Percentiles rank a stretch among this genome's conserved stretches.
These are phyloP conservation scores for Cutaneotrichosporon sp. DNA, from an alignment of 1,284 basidiomycete genomes.

Conservation along the genomic window DNA sequence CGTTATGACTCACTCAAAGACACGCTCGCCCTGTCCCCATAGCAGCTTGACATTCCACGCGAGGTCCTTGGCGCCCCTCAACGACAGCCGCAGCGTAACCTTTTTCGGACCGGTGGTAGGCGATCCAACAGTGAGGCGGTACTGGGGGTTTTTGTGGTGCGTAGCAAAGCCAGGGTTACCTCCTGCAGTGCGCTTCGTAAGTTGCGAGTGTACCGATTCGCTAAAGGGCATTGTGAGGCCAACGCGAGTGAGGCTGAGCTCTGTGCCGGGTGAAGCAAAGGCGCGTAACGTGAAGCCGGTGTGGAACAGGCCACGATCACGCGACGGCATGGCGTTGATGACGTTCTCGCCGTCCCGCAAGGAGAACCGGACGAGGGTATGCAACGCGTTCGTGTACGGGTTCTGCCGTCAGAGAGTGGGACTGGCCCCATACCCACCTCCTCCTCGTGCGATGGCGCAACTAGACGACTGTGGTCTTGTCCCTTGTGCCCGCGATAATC, in stretches of 20 bases:
- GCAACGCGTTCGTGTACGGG: constrained; percentile 67
- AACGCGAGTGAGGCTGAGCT: constrained; percentile 29
- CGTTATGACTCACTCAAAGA: constrained; percentile 68
- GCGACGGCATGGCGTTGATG: constrained; percentile 29
- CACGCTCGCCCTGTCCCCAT: constrained; percentile 68
- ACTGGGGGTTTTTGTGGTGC: constrained; percentile 89
- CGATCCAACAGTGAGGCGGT: constrained; percentile 56
- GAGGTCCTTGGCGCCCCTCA: constrained; percentile 60
- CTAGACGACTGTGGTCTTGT: neutral
- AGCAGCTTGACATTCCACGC: constrained; percentile 70
- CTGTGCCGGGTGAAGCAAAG: constrained; percentile 22
- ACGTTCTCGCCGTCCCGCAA: constrained; percentile 22
- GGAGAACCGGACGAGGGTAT: constrained; percentile 55
- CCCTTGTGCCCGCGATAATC: constrained; percentile 18
- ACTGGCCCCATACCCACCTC: neutral
- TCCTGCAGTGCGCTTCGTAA: constrained; percentile 70
- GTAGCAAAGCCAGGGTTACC: constrained; percentile 73
- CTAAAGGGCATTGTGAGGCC: constrained; percentile 30
- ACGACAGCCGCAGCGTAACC: constrained; percentile 53
- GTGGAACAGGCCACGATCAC: constrained; percentile 34
- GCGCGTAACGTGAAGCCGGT: constrained; percentile 42
- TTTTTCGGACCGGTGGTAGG: constrained; percentile 32
- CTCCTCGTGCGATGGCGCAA: constrained; percentile 7
- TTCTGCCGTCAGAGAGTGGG: constrained; percentile 6
- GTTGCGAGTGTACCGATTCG: constrained; percentile 50